These are phyloP conservation scores for Alternaria sp. DNA, from an alignment of 2,329 filamentous ascomycete species.

Conservation along the genomic window DNA sequence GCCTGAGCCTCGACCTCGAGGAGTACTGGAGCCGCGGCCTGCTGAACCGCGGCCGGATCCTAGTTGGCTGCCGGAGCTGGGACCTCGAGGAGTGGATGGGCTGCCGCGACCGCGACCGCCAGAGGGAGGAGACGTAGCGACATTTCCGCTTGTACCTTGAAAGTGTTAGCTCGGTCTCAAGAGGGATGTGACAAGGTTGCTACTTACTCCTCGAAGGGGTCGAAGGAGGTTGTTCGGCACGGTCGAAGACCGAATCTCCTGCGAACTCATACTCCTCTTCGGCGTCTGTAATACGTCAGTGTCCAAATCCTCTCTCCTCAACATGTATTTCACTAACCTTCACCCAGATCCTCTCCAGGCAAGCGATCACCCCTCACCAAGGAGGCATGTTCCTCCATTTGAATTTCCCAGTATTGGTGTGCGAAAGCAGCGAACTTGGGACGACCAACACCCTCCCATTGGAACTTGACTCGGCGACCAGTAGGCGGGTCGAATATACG, in stretches of 20 bases:
- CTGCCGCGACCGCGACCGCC: neutral
- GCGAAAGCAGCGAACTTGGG: neutral
- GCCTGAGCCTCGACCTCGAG: neutral
- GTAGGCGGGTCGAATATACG: neutral
- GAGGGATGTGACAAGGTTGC: neutral
- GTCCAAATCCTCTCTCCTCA: too few species aligned
- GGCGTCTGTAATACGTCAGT: neutral
- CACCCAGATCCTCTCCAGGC: neutral
- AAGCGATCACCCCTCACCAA: neutral
- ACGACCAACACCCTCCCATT: neutral
- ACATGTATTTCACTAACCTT: neutral
- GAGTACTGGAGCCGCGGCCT: neutral
- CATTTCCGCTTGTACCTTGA: neutral
- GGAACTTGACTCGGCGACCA: neutral
- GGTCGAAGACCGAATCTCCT: neutral
- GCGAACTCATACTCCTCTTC: neutral
- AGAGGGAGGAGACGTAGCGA: neutral
- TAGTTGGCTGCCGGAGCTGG: neutral
- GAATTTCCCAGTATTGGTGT: neutral
- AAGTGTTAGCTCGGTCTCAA: neutral
- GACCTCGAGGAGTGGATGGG: neutral
- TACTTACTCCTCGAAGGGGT: neutral
- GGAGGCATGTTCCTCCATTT: neutral
- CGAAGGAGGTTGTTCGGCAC: neutral
- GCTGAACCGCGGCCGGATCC: neutral